Base-by-base conservation (phyloP, 2,329 filamentous ascomycete genomes). In the Thelonectria rubi region DNA sequence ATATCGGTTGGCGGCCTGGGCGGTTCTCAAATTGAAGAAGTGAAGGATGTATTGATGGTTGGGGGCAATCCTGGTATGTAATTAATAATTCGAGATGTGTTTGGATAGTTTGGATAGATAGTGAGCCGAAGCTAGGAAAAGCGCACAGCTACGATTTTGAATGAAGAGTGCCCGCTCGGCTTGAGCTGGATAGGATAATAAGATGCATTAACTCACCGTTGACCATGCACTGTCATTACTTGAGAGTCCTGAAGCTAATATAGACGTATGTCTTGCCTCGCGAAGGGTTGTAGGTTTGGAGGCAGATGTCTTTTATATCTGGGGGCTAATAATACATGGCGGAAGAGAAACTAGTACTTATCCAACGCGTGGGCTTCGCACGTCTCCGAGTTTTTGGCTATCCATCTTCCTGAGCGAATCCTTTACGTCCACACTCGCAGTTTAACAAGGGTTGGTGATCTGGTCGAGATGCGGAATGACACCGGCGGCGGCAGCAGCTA, bases 1-100 rank as follows among this genome's bases (percentile, higher is more conserved):
- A 1, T 75, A 74, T 48, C 69, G 73, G 17, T 51, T 76, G 57
- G 81, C 92, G 5, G 88, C 87, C 1, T 92, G 87, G 87, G 67
- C 86, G 54, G 88, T 86, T 21, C 76, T 93, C 21, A 77, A 72
- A 68, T 17, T 74, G 46, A 65, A 67, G 30, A 67, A 42, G 34
- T 73, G 37, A 69, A 26, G 39, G 5, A 18, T 3, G 5, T 1
- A 52, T 5, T n/a, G 12, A 30, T 18, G 9, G 3, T 7, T n/a
- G 49, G n/a, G 14, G 14, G 4, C 12, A n/a, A 39, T 47, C 2
- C 18, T n/a, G n/a, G n/a, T n/a, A n/a, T n/a, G n/a, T n/a, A n/a
- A n/a, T n/a, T 52, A 46, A 55, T 30, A 30, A 30, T 30, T 5
- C 5, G 26, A 30, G 10, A 2, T 30, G 5, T 30, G 26, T 30